A percentile compares a stretch with the other conserved stretches of the same genome.
phyloP scores from a whole-genome alignment of 352 stramenopile genomes.

The Phytopythium delawarense region DNA sequence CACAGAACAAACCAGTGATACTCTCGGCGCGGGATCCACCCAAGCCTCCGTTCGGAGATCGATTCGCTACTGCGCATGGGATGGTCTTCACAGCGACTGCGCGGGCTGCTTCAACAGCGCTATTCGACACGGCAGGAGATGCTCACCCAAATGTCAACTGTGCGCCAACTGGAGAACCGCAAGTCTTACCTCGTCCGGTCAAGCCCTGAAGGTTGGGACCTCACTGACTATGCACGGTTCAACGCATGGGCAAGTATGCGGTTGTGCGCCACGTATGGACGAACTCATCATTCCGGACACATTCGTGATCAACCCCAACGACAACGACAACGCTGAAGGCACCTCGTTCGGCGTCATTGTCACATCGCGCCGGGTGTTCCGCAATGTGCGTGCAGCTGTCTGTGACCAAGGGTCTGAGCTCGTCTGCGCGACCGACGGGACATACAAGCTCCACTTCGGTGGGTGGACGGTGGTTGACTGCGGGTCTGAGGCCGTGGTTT shows the following conservation, averaged over 20 bases:
- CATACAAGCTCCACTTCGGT: neutral
- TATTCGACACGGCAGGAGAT: too few species aligned
- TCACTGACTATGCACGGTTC: neutral
- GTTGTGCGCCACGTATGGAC: neutral
- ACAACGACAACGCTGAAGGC: neutral
- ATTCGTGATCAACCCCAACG: neutral
- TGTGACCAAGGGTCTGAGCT: neutral
- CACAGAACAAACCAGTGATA: too few species aligned
- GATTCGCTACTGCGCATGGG: too few species aligned
- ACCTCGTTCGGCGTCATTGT: neutral
- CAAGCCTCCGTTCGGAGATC: too few species aligned
- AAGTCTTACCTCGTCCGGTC: neutral
- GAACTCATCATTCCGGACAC: neutral
- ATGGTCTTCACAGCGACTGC: too few species aligned
- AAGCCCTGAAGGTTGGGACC: neutral
- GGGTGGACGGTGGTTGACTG: neutral
- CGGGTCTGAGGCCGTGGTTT: neutral
- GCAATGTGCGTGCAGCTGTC: neutral
- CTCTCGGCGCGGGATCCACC: too few species aligned
- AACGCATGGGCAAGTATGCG: neutral
- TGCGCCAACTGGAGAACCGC: neutral
- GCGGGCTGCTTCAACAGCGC: too few species aligned
- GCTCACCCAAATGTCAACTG: neutral
- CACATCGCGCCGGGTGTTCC: neutral
- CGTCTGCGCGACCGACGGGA: neutral